Evolutionary conservation across 257 asterid genomes (phyloP).

Genomic region (Lithospermum erythrorhizon): DNA sequence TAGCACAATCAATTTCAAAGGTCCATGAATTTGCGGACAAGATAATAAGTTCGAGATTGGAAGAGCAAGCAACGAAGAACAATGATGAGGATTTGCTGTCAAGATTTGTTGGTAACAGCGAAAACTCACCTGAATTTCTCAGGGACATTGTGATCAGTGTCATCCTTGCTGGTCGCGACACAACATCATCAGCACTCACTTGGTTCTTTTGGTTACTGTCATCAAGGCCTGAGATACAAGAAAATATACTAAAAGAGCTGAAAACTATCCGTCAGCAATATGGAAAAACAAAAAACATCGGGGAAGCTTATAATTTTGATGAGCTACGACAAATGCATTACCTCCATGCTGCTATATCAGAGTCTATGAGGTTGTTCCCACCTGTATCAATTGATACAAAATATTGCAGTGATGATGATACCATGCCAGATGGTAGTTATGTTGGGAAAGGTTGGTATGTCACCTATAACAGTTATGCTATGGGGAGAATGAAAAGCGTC

Average conservation of each 20-base stretch:
- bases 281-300: background rate
- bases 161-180: slow-evolving; percentile 13
- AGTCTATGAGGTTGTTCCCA: slow-evolving; percentile 14
- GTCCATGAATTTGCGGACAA: slow-evolving; percentile 66
- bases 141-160: slow-evolving; percentile 12
- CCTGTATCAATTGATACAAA: slow-evolving; percentile 6
- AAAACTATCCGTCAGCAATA: background rate
- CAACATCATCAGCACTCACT: slow-evolving; percentile 10
- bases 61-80: slow-evolving; percentile 22
- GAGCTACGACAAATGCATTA: slow-evolving; percentile 6
- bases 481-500: slow-evolving; percentile 46
- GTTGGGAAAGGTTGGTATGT: background rate
- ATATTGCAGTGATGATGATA: slow-evolving; percentile 4
- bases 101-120: slow-evolving; percentile 29
- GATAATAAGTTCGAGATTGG: slow-evolving; percentile 45
- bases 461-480: slow-evolving; percentile 23
- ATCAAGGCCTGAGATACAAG: background rate
- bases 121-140: slow-evolving; percentile 4
- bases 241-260: slow-evolving; percentile 3
- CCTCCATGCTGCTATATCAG: slow-evolving; percentile 9
- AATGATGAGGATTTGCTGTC: slow-evolving; percentile 65
- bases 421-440: slow-evolving; percentile 6
- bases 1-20: slow-evolving; percentile 34
- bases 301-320: slow-evolving; percentile 1
- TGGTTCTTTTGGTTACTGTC: slow-evolving; percentile 16